These are phyloP conservation scores for Aspergillus nanangensis DNA, from an alignment of 495 filamentous ascomycete species.

Conservation along the genomic window DNA sequence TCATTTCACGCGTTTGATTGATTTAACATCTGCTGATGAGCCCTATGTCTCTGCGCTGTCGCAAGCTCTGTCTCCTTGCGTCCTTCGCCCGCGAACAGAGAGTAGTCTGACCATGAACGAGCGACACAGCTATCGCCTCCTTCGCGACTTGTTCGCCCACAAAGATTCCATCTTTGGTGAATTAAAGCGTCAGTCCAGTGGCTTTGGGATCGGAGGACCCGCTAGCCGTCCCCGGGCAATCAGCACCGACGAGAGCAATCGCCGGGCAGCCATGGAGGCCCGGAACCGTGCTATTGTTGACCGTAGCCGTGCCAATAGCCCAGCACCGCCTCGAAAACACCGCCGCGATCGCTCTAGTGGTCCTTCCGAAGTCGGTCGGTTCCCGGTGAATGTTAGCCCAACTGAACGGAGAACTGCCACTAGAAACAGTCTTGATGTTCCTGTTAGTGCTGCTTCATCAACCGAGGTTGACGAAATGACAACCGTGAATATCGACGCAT, in stretches of 20 bases:
- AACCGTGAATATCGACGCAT: slow-evolving; percentile 23
- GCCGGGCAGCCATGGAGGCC: slow-evolving; percentile 89
- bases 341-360: slow-evolving; percentile 80
- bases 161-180: slow-evolving; percentile 95
- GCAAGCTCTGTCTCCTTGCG: slow-evolving; percentile 73
- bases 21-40: slow-evolving; percentile 94
- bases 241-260: slow-evolving; percentile 94
- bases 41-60: slow-evolving; percentile 74
- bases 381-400: slow-evolving; percentile 74
- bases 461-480: slow-evolving; percentile 23
- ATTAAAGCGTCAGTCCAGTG: slow-evolving; percentile 83
- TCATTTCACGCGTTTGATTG: slow-evolving; percentile 94
- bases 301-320: slow-evolving; percentile 68
- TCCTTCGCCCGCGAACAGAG: slow-evolving; percentile 81
- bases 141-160: slow-evolving; percentile 88
- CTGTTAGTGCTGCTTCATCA: slow-evolving; percentile 31
- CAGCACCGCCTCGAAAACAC: slow-evolving; percentile 59
- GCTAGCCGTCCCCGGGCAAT: slow-evolving; percentile 70
- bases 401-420: slow-evolving; percentile 45
- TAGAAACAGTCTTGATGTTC: slow-evolving; percentile 62
- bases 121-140: slow-evolving; percentile 84
- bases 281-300: slow-evolving; percentile 77
- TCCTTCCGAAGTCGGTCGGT: slow-evolving; percentile 64
- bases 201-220: slow-evolving; percentile 37
- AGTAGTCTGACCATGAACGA: slow-evolving; percentile 93